Evolutionary conservation across 2,329 filamentous ascomycete genomes (phyloP).

Genomic region (Pestalotiopsis fici): DNA sequence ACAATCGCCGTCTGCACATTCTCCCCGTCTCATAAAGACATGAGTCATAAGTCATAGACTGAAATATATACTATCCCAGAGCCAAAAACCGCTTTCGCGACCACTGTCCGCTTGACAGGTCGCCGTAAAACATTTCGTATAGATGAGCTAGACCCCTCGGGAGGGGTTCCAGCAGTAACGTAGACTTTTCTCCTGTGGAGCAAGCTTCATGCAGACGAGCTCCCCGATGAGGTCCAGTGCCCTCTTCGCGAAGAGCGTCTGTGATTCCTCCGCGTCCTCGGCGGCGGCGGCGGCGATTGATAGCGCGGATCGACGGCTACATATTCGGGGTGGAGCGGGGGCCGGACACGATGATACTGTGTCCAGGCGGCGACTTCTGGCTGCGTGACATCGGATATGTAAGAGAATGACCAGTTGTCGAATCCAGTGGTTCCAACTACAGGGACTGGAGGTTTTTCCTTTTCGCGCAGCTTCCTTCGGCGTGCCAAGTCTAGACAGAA

Average conservation of each 20-base stretch:
- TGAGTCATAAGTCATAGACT: not conserved
- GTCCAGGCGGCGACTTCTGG: not conserved
- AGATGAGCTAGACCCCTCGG: not conserved
- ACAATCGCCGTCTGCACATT: not conserved
- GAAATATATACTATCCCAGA: not conserved
- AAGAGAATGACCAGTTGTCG: not conserved
- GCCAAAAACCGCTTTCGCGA: not conserved
- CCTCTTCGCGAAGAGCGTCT: not conserved
- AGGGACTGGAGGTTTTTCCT: constrained; percentile 12
- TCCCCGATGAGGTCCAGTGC: not conserved
- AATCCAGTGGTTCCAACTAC: too few relatives aligned
- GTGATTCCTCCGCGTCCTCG: not conserved
- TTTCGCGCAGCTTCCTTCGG: constrained; percentile 14
- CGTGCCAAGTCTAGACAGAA: constrained; percentile 17
- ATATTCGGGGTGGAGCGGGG: not conserved
- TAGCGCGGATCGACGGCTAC: not conserved
- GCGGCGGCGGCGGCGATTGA: not conserved
- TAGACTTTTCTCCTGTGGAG: not conserved
- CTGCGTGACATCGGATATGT: not conserved
- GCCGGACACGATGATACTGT: not conserved
- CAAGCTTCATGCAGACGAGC: not conserved
- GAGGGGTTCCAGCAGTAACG: not conserved
- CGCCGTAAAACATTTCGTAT: not conserved
- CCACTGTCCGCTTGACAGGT: not conserved
- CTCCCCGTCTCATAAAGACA: not conserved